These are phyloP conservation scores for Goffeauzyma gilvescens DNA, from an alignment of 768 basidiomycete species.

Conservation along the genomic window DNA sequence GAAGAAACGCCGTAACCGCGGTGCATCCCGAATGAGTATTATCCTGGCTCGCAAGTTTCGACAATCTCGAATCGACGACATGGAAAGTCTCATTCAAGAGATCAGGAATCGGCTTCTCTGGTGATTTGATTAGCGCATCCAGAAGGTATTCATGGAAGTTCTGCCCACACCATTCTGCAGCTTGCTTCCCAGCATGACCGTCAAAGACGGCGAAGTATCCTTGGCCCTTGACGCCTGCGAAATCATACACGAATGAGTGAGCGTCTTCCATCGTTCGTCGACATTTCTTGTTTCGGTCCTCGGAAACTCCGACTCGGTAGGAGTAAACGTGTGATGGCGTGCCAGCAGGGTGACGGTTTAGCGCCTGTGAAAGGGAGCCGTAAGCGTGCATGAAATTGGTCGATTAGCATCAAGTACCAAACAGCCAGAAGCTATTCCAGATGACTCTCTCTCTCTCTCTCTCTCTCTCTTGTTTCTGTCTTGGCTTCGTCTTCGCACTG, in stretches of 20 bases:
- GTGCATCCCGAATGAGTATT: constrained; percentile 95
- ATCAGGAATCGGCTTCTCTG: constrained; percentile 53
- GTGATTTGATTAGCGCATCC: constrained; percentile 45
- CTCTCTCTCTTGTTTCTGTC: no score
- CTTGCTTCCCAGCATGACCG: constrained; percentile 94
- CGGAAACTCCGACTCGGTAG: constrained; percentile 56
- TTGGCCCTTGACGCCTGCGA: constrained; percentile 72
- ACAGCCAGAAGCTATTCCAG: no score
- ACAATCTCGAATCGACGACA: constrained; percentile 65
- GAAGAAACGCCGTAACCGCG: constrained; percentile 84
- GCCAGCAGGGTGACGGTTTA: constrained; percentile 51
- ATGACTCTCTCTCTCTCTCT: no score
- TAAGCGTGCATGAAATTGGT: no score
- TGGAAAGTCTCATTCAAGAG: constrained; percentile 87
- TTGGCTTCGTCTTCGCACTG: no score
- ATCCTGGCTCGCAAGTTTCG: constrained; percentile 65
- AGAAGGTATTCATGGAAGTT: constrained; percentile 84
- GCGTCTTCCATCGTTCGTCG: constrained; percentile 93
- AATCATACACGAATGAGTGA: constrained; percentile 90
- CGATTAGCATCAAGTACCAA: no score
- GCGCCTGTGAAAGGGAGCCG: no score
- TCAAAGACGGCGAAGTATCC: constrained; percentile 98
- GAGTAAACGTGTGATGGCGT: constrained; percentile 21
- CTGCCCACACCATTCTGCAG: constrained; percentile 94
- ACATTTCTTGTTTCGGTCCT: constrained; percentile 60